phyloP scores from a whole-genome alignment of 805 yeast genomes.

The Spencermartinsiella europaea region DNA sequence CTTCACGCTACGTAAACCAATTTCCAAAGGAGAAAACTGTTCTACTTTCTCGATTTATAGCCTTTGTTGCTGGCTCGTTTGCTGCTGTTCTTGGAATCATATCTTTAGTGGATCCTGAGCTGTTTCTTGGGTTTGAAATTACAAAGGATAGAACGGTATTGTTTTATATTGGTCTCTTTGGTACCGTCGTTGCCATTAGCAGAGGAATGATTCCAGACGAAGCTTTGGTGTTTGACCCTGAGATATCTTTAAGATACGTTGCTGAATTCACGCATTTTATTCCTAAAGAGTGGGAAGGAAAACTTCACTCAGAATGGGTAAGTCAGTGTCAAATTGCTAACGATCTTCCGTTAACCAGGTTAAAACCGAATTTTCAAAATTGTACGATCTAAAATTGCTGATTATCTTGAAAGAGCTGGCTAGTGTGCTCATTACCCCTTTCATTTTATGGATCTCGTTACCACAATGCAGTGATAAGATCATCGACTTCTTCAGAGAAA shows the following conservation, averaged over 20 bases:
- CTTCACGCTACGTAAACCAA: slow-evolving; percentile 79
- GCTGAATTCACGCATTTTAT: slow-evolving; percentile 86
- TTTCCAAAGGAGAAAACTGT: slow-evolving; percentile 78
- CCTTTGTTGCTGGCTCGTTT: slow-evolving; percentile 82
- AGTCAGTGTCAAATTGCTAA: neutral
- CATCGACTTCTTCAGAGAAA: slow-evolving; percentile 87
- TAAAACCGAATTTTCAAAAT: slow-evolving; percentile 71
- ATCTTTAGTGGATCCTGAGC: slow-evolving; percentile 80
- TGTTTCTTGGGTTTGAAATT: slow-evolving; percentile 83
- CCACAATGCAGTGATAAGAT: slow-evolving; percentile 70
- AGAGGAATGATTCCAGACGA: slow-evolving; percentile 64
- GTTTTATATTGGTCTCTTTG: slow-evolving; percentile 83
- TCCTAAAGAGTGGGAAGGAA: slow-evolving; percentile 83
- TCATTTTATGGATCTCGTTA: slow-evolving; percentile 78
- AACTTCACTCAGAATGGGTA: slow-evolving; percentile 61
- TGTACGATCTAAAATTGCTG: slow-evolving; percentile 69
- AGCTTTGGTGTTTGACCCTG: slow-evolving; percentile 83
- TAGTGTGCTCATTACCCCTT: slow-evolving; percentile 80
- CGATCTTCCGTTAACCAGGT: slow-evolving; percentile 46
- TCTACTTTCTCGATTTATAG: slow-evolving; percentile 50
- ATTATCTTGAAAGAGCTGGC: slow-evolving; percentile 72
- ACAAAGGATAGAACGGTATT: slow-evolving; percentile 74
- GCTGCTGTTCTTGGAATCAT: slow-evolving; percentile 80
- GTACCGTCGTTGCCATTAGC: slow-evolving; percentile 82
- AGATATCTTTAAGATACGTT: slow-evolving; percentile 71